Evolutionary conservation across 306 rosid species (phyloP), one percentile per base, ranked within the genome.

Genomic region (Vigna reflexopilosa): DNA sequence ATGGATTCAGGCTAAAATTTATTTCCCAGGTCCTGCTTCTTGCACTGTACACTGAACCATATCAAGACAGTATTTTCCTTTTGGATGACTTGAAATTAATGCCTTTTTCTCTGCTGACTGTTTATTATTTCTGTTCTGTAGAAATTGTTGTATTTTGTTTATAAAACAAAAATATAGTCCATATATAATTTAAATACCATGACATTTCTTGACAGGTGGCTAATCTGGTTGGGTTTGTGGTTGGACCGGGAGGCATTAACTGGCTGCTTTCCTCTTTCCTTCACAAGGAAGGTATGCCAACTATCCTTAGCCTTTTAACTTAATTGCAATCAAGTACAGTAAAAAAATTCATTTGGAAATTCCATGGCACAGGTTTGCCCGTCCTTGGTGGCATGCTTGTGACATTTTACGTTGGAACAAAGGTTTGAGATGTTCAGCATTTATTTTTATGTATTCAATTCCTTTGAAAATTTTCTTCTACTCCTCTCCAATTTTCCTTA

Each of bases 211-310:
- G 77, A 81, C 75, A 95, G 98, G 93, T 92, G 71, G 98, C 96
- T 54, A 95, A 95, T 84, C 90, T 95, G 71, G 93, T 92, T 83
- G 98, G 98, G 57, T 95, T 89, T 84, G 98, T 95, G 69, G 84
- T 92, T 77, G 97, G 98, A 74, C 96, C 96, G 44, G 82, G 88
- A 1, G 92, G 98, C 70, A 81, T 92, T 75, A 89, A 84, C 82
- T 91, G 92, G 93, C 80, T 95, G 86, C 75, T 76, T 77, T 87
- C 98, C 56, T 89, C 84, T 73, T 95, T 92, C 86, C 87, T 88
- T 67, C 56, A 77, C 17, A 86, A 87, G 82, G 90, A 95, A 71
- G 98, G 98, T 92, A 82, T 49, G 81, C 52, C 4, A 34, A 72
- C 51, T 62, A 61, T 80, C 61, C 69, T 20, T 72, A 28, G 54